Base-by-base conservation (phyloP, 306 rosid species). In the Benincasa hispida region DNA sequence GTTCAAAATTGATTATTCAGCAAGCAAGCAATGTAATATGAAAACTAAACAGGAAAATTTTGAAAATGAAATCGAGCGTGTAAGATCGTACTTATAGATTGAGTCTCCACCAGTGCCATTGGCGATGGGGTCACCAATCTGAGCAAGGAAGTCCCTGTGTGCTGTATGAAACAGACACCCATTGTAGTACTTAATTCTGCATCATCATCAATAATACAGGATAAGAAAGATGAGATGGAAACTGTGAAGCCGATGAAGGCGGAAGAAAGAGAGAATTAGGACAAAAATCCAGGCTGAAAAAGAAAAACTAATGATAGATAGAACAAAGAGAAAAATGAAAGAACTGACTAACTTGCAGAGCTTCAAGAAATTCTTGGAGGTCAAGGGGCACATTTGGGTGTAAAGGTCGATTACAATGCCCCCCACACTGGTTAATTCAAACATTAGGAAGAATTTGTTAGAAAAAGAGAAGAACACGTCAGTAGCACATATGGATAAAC, bases 71-170 rank as follows among this genome's bases (percentile, higher is more conserved):
- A 51, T 30, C 14, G 32, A 74, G 77, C 41, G 7, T 34, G 35
- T 27, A 34, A 17, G 42, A 50, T 48, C 22, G 56, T 83, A 93
- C 98, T 86, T 92, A 87, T 89, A 94, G 30, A 94, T 56, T 9
- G 95, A 91, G 80, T 94, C 93, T 2, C 96, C 97, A 37, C 88
- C 91, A 3, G 89, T 81, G 9, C 97, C 92, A 0, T 89, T 84
- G 30, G 92, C 97, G 35, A 96, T 92, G 18, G 97, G 97, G 45
- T 94, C 99, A 11, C 96, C 97, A 22, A 96, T 87, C 76, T 92
- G 99, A n/a, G 99, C 96, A 9, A 92, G 92, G 76, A 92, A 94
- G 81, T 94, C 96, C 87, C 89, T 94, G 80, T 92, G 99, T 72
- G 90, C 83, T 7, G 84, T 86, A 85, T 94, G 97, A 87, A 94